Evolutionary conservation across 2,329 filamentous ascomycete genomes (phyloP), one percentile per base, ranked within the genome.

Genomic region (Dactylonectria macrodidyma): DNA sequence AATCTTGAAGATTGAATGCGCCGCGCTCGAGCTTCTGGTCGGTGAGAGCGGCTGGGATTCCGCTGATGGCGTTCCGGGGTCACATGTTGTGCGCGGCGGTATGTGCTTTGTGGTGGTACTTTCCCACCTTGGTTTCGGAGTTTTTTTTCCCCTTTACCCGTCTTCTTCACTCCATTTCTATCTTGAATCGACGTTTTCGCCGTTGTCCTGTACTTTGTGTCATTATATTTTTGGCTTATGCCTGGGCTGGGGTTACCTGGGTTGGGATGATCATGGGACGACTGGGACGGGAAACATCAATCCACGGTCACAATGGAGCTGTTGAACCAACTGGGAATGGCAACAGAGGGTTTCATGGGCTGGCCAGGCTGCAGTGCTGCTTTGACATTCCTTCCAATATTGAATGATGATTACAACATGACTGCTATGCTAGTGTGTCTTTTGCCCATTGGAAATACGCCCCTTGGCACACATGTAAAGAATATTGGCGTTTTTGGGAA

Each of bases 31-130:
- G 68, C 72, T 77, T 78, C 74, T 77, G 73, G 78, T 81, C 77
- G 77, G 80, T 81, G 80, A 81, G 79, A 81, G 79, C 78, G 78
- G 77, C 78, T 78, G 72, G 78, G 72, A 72, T 70, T 70, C 73
- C 73, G 73, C 73, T 58, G 66, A 66, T 71, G 73, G 73, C 73
- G 72, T 76, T 72, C 54, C 59, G 62, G 65, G 67, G 54, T 65
- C 60, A 61, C 65, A 65, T 63, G 59, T 55, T 9, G 65, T 59
- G 58, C 44, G 60, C 16, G 59, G 59, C 44, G 65, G 55, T 59
- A 34, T 58, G 61, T 58, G 59, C 26, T 50, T 68, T 34, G 63
- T 61, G 60, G 63, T 61, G 60, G 52, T 52, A 46, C 5, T 33
- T 52, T 55, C 55, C 19, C 26, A 34, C 10, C 57, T 67, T 52